Conservation (phyloP, 2,329 filamentous ascomycete species). For the Neoarthrinium moseri region DNA sequence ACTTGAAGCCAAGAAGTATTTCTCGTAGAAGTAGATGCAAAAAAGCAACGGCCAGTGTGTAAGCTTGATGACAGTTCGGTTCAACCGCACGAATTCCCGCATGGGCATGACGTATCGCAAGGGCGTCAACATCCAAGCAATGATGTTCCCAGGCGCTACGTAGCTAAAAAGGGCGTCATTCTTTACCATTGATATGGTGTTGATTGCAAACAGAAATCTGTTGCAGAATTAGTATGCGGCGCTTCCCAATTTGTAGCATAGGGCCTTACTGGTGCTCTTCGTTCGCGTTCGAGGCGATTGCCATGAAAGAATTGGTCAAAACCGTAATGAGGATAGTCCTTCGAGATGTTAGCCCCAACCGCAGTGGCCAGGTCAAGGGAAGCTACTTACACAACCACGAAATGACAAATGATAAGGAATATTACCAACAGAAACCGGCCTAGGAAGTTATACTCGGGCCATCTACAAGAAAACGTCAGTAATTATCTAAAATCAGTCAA, state of each 20-base stretch:
- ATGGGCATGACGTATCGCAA: slow-evolving; percentile 79
- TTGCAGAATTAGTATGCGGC: slow-evolving; percentile 9
- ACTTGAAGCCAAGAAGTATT: slow-evolving; percentile 69
- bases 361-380: neutral
- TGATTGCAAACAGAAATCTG: slow-evolving; percentile 88
- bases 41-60: slow-evolving; percentile 89
- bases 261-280: slow-evolving; percentile 73
- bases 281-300: slow-evolving; percentile 87
- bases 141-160: slow-evolving; percentile 84
- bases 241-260: neutral
- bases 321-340: slow-evolving; percentile 90
- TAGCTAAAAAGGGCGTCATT: slow-evolving; percentile 97
- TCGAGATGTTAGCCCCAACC: neutral
- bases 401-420: slow-evolving; percentile 93
- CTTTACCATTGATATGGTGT: slow-evolving; percentile 97
- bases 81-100: slow-evolving; percentile 77
- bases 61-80: slow-evolving; percentile 86
- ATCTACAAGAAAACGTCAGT: slow-evolving; percentile 41
- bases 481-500: neutral
- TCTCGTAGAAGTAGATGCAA: slow-evolving; percentile 84
- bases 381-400: slow-evolving; percentile 71
- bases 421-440: slow-evolving; percentile 74
- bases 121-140: slow-evolving; percentile 87
- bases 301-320: slow-evolving; percentile 95
- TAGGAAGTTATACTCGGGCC: slow-evolving; percentile 72